Base-by-base conservation (phyloP, 495 filamentous ascomycete species). In the Mycothermus thermophilus region DNA sequence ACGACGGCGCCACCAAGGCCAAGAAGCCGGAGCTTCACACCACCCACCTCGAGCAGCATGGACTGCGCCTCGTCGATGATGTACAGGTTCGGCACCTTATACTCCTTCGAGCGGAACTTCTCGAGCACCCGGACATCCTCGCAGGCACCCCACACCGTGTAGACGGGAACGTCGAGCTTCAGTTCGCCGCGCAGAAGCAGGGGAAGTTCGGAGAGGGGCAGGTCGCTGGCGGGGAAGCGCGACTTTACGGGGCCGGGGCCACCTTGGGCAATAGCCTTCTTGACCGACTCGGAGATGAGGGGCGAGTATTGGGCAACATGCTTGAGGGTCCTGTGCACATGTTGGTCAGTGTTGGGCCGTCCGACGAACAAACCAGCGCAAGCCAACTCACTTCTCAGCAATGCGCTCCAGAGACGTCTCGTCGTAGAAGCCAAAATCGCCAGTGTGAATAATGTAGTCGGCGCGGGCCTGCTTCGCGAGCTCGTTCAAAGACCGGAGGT, bases 401-500 rank as follows among this genome's bases (percentile, higher is more conserved):
- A 99, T 96, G 37, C 92, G 80, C 48, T 99, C 87, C 21, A 99
- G 64, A 8, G 92, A 99, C 26, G 75, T 80, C 33, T 92, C 83
- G 54, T 99, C 92, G 60, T 99, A 99, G 63, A 99, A 99, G 35
- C 92, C 92, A 54, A 99, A 99, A 54, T 99, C 92, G 52, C 92
- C 92, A 22, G 92, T 96, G 60, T 99, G 90, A 43, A 99, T 82
- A 49, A 99, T 92, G 57, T 93, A 80, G 59, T 94, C 84, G 35
- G 90, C 90, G 50, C 79, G 79, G 34, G 92, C 90, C 50, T 86
- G 76, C 55, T 79, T 86, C 38, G 92, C 92, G 35, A 96, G 75
- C 26, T 96, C 86, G 63, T 99, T 99, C 46, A 99, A 67, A 40
- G 90, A 95, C 59, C 77, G 77, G 34, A 99, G 69, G 55, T 94